Conservation (phyloP, 2,329 filamentous ascomycete species). For the Pestalotiopsis sp. region DNA sequence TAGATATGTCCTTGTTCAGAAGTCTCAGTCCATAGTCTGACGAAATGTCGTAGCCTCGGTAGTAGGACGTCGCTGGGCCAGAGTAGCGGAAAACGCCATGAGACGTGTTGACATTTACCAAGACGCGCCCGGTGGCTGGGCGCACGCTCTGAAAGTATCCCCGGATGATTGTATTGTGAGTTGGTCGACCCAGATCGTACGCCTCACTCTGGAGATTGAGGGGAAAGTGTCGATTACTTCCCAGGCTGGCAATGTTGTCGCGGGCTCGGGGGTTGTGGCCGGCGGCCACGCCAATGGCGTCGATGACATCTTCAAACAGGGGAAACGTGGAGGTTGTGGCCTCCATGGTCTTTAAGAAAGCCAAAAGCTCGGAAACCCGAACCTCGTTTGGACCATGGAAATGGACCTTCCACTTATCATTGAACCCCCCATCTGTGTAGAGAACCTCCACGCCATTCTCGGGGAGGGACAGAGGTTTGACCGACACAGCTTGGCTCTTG, state of each 20-base stretch:
- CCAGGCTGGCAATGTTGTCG: conserved; percentile 41
- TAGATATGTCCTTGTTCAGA: conserved; percentile 20
- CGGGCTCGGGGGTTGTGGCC: conserved; percentile 45
- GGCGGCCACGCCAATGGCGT: conserved; percentile 56
- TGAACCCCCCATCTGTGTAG: conserved; percentile 35
- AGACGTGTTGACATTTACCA: conserved; percentile 59
- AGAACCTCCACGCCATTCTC: conserved; percentile 36
- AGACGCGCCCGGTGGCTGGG: conserved; percentile 53
- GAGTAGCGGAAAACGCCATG: conserved; percentile 43
- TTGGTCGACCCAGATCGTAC: conserved; percentile 27
- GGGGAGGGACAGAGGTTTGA: conserved; percentile 39
- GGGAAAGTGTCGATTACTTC: conserved; percentile 53
- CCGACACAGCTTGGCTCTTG: conserved; percentile 50
- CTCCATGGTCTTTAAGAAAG: conserved; percentile 46
- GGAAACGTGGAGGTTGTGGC: conserved; percentile 44
- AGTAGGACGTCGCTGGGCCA: conserved; percentile 38
- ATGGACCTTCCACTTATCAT: conserved; percentile 42
- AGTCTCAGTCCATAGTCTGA: neutral
- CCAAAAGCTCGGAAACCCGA: conserved; percentile 41
- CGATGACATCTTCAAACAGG: conserved; percentile 49
- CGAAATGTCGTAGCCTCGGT: conserved; percentile 21
- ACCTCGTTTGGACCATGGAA: conserved; percentile 43
- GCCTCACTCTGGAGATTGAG: conserved; percentile 33
- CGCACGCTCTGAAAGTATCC: conserved; percentile 61
- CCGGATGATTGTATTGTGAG: conserved; percentile 44